A percentile compares a stretch with the other conserved stretches of the same genome.
These are phyloP conservation scores for Quercus berberidifolia DNA, from an alignment of 306 rosid species.

Conservation along the genomic window DNA sequence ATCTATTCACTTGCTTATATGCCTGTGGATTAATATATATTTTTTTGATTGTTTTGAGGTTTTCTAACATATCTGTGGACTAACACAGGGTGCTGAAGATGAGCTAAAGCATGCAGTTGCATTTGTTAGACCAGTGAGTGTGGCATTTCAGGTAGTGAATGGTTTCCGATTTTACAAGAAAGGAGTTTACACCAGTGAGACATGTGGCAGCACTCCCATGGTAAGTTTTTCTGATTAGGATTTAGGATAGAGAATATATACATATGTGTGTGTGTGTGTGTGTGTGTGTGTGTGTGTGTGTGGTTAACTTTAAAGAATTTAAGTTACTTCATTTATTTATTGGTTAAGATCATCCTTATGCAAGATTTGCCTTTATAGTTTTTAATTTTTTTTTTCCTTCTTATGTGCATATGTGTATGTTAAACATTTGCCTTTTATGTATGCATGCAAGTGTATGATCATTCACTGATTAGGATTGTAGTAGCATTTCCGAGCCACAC, in stretches of 20 bases:
- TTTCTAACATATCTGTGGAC: background rate
- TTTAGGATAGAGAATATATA: background rate
- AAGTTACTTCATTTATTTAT: background rate
- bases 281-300: too few species aligned
- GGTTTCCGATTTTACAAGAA: constrained; percentile 55
- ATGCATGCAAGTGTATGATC: too few species aligned
- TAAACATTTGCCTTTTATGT: too few species aligned
- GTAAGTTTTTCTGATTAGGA: constrained; percentile 37
- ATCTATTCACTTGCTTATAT: background rate
- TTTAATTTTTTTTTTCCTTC: background rate
- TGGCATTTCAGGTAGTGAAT: constrained; percentile 68
- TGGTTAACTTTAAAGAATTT: background rate
- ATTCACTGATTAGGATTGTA: too few species aligned
- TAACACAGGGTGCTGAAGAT: constrained; percentile 84
- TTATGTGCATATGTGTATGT: background rate
- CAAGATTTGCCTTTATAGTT: background rate
- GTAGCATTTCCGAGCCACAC: background rate
- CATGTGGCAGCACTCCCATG: constrained; percentile 67
- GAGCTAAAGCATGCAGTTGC: constrained; percentile 92
- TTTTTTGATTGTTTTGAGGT: background rate
- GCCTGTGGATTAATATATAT: background rate
- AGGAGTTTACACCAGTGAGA: constrained; percentile 76
- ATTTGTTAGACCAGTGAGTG: constrained; percentile 81
- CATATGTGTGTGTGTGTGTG: too few species aligned
- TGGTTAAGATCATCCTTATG: too few species aligned